Conservation (phyloP, 2,329 filamentous ascomycete species). For the Emergomyces orientalis region DNA sequence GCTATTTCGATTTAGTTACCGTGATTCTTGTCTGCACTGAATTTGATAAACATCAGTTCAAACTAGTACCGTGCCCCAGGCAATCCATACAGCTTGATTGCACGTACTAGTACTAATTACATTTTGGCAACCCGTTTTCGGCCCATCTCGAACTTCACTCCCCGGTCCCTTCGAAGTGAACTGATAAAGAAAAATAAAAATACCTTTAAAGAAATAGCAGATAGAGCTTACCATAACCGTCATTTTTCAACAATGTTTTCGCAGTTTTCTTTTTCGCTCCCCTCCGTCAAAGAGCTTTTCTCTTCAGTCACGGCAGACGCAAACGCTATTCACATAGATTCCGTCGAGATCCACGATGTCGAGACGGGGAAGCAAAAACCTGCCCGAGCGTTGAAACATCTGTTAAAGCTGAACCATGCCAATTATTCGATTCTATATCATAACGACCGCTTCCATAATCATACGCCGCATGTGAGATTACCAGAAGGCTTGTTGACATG, state of each 20-base stretch:
- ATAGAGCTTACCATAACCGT: background rate
- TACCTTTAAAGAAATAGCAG: background rate
- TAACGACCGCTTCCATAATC: conserved; percentile 67
- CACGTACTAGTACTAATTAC: background rate
- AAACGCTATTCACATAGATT: conserved; percentile 43
- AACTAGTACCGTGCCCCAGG: background rate
- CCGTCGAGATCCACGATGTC: conserved; percentile 66
- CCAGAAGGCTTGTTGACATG: background rate
- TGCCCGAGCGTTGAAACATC: conserved; percentile 75
- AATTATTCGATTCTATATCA: conserved; percentile 80
- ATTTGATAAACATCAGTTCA: background rate
- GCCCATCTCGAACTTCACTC: background rate
- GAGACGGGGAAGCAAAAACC: conserved; percentile 72
- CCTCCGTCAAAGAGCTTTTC: conserved; percentile 7
- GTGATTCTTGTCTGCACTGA: background rate
- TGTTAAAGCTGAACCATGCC: conserved; percentile 83
- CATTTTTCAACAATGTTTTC: conserved; percentile 3
- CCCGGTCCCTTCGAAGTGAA: background rate
- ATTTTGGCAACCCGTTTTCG: background rate
- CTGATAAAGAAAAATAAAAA: background rate
- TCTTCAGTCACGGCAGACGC: background rate
- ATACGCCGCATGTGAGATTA: conserved; percentile 58
- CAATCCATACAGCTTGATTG: background rate
- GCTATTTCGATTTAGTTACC: background rate
- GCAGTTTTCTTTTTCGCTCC: conserved; percentile 2